Conservation (phyloP, 202 grass and related monocot species). For the Zizania palustris region DNA sequence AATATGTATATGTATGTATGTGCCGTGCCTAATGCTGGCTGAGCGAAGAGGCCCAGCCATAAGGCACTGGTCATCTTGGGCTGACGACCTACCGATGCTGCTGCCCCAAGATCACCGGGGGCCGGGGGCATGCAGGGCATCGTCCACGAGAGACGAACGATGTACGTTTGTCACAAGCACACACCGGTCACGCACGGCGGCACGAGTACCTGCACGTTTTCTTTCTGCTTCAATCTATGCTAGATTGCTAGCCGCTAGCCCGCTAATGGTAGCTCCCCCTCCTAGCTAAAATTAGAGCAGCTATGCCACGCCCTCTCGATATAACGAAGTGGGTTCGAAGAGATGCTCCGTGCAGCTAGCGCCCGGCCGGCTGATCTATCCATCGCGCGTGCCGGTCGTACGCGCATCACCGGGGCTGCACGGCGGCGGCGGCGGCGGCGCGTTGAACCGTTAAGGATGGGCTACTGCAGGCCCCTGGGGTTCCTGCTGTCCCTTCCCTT, state of each 20-base stretch:
- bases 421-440: conserved; percentile 30
- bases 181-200: too few species aligned
- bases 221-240: neutral
- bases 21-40: too few species aligned
- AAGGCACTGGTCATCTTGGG: too few species aligned
- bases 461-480: conserved; percentile 47
- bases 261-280: neutral
- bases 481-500: conserved; percentile 55
- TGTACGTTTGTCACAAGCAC: too few species aligned
- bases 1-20: too few species aligned
- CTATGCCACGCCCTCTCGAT: neutral
- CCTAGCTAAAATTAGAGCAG: neutral
- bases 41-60: too few species aligned
- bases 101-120: too few species aligned
- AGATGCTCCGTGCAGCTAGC: conserved; percentile 8
- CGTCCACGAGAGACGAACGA: too few species aligned
- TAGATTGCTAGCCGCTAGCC: conserved; percentile 9
- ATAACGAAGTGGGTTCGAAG: neutral
- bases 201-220: neutral
- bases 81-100: too few species aligned
- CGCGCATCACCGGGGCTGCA: neutral
- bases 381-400: too few species aligned
- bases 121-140: too few species aligned
- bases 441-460: conserved; percentile 17
- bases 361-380: neutral